phyloP scores from a whole-genome alignment of 768 basidiomycete species.

The Boletus barrowsii region DNA sequence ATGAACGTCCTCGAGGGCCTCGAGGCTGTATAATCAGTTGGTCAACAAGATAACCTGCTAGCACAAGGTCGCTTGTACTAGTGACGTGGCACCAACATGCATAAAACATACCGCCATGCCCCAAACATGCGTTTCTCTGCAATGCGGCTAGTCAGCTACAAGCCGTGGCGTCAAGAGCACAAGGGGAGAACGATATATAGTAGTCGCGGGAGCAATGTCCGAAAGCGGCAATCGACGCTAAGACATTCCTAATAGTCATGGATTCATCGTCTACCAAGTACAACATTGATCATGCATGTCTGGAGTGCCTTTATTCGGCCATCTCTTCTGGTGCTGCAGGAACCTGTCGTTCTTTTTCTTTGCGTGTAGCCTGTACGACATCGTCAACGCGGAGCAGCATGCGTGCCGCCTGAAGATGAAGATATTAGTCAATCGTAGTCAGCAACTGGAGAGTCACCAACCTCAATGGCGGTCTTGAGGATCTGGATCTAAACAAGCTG shows the following conservation, averaged over 20 bases:
- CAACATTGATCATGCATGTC: background rate
- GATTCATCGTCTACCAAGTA: background rate
- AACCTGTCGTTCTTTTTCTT: constrained; percentile 52
- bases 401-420: constrained; percentile 62
- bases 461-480: constrained; percentile 96
- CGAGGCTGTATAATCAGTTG: background rate
- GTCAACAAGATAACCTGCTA: background rate
- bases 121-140: background rate
- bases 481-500: constrained; percentile 68
- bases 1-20: background rate
- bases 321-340: constrained; percentile 59
- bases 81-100: background rate
- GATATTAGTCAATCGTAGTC: background rate
- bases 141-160: background rate
- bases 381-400: constrained; percentile 93
- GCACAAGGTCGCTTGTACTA: background rate
- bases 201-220: background rate
- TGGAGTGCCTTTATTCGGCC: constrained; percentile 20
- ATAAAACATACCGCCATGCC: too few relatives aligned
- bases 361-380: constrained; percentile 82
- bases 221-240: background rate
- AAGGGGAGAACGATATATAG: background rate
- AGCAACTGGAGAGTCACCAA: constrained; percentile 21
- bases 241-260: constrained; percentile 5
- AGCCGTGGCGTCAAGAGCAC: background rate